Evolutionary conservation across 768 basidiomycete species (phyloP), one percentile per base, ranked within the genome.

Genomic region (Scleroderma bovista): DNA sequence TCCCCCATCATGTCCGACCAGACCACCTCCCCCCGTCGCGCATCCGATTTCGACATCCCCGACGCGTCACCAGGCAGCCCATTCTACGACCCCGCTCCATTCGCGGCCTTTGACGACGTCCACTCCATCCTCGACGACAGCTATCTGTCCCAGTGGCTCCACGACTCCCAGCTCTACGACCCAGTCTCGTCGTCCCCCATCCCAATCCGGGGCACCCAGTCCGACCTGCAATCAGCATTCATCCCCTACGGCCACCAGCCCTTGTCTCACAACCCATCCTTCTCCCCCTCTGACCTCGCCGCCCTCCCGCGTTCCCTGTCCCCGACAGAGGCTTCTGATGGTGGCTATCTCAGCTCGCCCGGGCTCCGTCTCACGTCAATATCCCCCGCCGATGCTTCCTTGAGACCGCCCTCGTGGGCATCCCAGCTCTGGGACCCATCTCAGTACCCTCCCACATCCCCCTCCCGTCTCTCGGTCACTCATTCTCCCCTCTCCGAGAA

Each of bases 361-460:
- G 68, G 74, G 36, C 75, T 73, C 46, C 71, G 73, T 36, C 66
- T 80, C 11, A 67, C 73, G 23, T 83, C 85, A 1, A 73, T 83
- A 50, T 81, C 84, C 7, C 81, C 85, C 15, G 72, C 75, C 16
- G 82, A 86, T 41, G 79, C 78, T 6, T 75, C 81, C 29, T 65
- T 80, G 23, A 73, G 72, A 46, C 72, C 82, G 5, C 85, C 86
- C 1, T 59, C 71, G 2, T 88, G 86, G 86, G 81, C 80, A 13
- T 67, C 80, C 9, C 82, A 87, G 52, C 69, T 86, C 26, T 88
- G 79, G 78, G 79, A 81, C 48, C 59, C 71, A 6, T 67, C 76
- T n/a, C 70, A 69, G 44, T 69, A 75, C 42, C 64, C 73, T 2
- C 67, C 76, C 37, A 66, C 77, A 26, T 72, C 76, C 11, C 64